Base-by-base conservation (phyloP, 768 basidiomycete species). In the Mycena metata region DNA sequence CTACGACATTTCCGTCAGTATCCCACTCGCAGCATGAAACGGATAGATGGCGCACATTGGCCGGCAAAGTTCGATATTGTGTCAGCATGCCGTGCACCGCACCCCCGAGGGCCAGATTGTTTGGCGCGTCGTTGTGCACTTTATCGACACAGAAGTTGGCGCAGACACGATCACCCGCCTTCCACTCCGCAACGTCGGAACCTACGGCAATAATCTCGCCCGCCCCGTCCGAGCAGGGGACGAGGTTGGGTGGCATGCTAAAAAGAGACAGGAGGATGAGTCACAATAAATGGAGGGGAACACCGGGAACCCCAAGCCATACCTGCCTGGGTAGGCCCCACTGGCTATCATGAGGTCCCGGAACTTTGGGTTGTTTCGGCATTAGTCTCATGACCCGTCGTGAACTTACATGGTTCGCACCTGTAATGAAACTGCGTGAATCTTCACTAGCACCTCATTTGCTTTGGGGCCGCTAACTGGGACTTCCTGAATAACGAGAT, bases 381-480 rank as follows among this genome's bases (percentile, higher is more conserved):
- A 39, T 39, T 15, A 39, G 39, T 39, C 30, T 30, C 30, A 5
- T 10, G 39, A 39, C 39, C 15, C 15, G 39, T 2, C 39, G 17
- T 59, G 30, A 3, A 30, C 30, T 26, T 12, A 23, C 16, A 41
- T 26, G n/a, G 46, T 46, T 47, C 71, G 45, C 62, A 83, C 84
- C 75, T 88, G 84, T 6, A 89, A 77, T 41, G 89, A 89, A 19
- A 87, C 86, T 1, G 87, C 86, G 62, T 86, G 84, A 88, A 78
- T 39, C 69, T 85, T 86, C 66, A 89, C 83, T 24, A 88, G 80
- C 16, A 88, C 88, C 62, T 90, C 84, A 26, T 76, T 79, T 0
- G 84, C 76, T 58, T 79, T 82, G 5, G 82, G 83, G 59, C 75
- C 72, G 6, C 64, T 65, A 23, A 81, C 50, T 10, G 72, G 64